Evolutionary conservation across 345 rosid genomes (phyloP).

Genomic region (Dipteronia sinensis): DNA sequence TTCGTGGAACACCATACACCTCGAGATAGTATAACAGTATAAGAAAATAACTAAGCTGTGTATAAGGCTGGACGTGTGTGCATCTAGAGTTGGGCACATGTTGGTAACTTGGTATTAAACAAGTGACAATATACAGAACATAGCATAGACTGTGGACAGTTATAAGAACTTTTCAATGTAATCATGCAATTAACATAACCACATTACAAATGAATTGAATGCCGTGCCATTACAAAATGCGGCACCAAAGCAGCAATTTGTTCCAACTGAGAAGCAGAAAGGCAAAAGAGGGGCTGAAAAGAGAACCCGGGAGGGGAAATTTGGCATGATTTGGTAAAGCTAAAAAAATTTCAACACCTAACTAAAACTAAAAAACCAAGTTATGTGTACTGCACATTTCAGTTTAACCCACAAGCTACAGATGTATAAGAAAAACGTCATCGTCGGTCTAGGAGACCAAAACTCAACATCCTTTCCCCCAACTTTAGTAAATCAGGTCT

Average conservation of each 20-base stretch:
- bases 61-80: no score
- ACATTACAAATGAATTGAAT: constrained; percentile 20
- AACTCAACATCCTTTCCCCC: constrained; percentile 18
- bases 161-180: background rate
- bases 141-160: no score
- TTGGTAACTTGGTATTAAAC: no score
- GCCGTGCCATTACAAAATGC: no score
- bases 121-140: no score
- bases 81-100: no score
- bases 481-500: background rate
- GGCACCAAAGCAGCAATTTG: constrained; percentile 26
- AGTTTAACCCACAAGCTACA: background rate
- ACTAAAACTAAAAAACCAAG: constrained; percentile 16
- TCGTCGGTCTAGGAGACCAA: no score
- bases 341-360: constrained; percentile 13
- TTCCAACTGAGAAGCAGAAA: constrained; percentile 12
- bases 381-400: constrained; percentile 13
- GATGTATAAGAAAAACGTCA: background rate
- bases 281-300: background rate
- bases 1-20: no score
- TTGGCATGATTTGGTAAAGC: background rate
- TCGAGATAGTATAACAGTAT: no score
- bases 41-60: no score
- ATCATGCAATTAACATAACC: constrained; percentile 7
- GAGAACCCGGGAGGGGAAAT: background rate